Evolutionary conservation across 148 eudicot genomes (phyloP).

Genomic region (Cornus controversa): DNA sequence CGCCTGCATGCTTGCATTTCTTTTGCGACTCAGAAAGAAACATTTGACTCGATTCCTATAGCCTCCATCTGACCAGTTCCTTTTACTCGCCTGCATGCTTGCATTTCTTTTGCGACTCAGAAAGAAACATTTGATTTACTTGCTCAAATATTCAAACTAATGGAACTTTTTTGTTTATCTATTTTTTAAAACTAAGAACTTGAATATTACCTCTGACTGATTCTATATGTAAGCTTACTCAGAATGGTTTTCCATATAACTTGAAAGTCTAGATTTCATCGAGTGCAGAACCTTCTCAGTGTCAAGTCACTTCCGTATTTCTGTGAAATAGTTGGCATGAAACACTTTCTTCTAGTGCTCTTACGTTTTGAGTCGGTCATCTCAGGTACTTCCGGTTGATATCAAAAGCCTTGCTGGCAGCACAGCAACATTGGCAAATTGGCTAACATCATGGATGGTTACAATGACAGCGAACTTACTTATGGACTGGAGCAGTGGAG

Average conservation of each 20-base stretch:
- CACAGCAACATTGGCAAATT: slow-evolving; percentile 67
- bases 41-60: no score
- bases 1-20: not conserved
- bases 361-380: not conserved
- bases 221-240: no score
- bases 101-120: not conserved
- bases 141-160: not conserved
- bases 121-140: not conserved
- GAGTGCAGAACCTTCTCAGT: not conserved
- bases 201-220: not conserved
- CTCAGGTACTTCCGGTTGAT: slow-evolving; percentile 68
- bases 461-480: slow-evolving; percentile 80
- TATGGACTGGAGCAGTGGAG: slow-evolving; percentile 73
- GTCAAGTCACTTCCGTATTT: not conserved
- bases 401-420: slow-evolving; percentile 86
- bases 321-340: not conserved
- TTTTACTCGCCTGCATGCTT: not conserved
- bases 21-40: not conserved
- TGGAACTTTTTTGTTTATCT: not conserved
- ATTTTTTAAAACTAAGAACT: no score
- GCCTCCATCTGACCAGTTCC: not conserved
- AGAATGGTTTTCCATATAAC: not conserved
- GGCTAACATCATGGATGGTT: slow-evolving; percentile 53
- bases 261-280: not conserved
- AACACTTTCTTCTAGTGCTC: not conserved